Conservation (phyloP, 345 rosid genomes). For the Melaleuca quinquenervia region DNA sequence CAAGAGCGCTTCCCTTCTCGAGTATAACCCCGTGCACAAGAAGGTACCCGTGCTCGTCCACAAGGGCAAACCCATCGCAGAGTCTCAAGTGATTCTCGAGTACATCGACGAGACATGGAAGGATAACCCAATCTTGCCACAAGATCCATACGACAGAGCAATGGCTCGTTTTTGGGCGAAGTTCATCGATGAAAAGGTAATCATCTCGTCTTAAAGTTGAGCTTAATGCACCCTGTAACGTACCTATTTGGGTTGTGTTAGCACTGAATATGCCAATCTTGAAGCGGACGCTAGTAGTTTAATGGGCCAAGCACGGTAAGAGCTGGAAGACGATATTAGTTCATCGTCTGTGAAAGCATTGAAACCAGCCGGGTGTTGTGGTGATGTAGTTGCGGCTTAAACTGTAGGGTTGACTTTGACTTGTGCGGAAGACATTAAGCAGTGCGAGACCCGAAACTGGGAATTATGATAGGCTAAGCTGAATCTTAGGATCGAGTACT, state of each 20-base stretch:
- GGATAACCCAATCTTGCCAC: slow-evolving; percentile 25
- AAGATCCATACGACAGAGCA: slow-evolving; percentile 30
- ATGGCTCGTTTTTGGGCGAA: slow-evolving; percentile 44
- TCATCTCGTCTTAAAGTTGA: neutral
- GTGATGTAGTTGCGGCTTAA: neutral
- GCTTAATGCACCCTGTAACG: neutral
- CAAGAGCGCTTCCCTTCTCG: slow-evolving; percentile 30
- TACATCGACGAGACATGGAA: slow-evolving; percentile 51
- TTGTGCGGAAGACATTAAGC: neutral
- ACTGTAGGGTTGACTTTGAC: neutral
- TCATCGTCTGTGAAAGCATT: neutral
- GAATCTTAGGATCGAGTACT: too few relatives aligned
- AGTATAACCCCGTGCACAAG: slow-evolving; percentile 38
- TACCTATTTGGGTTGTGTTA: neutral
- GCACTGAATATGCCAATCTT: neutral
- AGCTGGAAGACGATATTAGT: neutral
- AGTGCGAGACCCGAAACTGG: too few relatives aligned
- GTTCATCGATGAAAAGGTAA: slow-evolving; percentile 39
- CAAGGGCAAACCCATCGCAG: slow-evolving; percentile 19
- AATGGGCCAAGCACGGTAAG: neutral
- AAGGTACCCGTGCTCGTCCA: slow-evolving; percentile 42
- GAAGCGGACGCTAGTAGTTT: neutral
- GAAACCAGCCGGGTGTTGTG: neutral
- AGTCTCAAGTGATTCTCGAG: slow-evolving; percentile 37
- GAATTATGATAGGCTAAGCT: too few relatives aligned